A percentile compares a stretch with the other conserved stretches of the same genome.
Evolutionary conservation across 108 stramenopile genomes (phyloP).

Genomic region (Discostella pseudostelligera): DNA sequence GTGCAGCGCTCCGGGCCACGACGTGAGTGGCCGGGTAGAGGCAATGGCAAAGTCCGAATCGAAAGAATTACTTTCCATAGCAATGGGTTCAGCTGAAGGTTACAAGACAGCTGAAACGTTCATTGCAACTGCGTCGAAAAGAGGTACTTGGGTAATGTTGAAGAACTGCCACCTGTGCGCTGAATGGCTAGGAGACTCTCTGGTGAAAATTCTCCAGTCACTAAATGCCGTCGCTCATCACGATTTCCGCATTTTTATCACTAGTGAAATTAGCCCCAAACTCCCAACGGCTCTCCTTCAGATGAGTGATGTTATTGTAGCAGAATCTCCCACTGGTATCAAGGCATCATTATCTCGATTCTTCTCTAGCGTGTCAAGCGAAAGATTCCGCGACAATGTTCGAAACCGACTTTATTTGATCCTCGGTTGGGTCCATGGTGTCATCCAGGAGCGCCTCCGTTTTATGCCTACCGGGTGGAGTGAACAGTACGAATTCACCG

Average conservation of each 20-base stretch:
- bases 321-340: constrained; percentile 94
- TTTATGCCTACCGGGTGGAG: constrained; percentile 95
- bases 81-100: constrained; percentile 96
- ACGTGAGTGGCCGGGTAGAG: constrained; percentile 95
- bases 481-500: constrained; percentile 94
- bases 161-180: constrained; percentile 97
- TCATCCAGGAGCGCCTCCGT: constrained; percentile 94
- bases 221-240: constrained; percentile 61
- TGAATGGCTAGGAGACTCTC: constrained; percentile 90
- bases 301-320: constrained; percentile 79
- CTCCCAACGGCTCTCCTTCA: constrained; percentile 82
- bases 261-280: constrained; percentile 87
- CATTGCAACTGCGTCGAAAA: constrained; percentile 70
- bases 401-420: constrained; percentile 88
- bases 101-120: constrained; percentile 84
- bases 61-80: constrained; percentile 81
- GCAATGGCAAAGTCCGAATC: constrained; percentile 76
- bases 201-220: constrained; percentile 93
- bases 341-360: constrained; percentile 90
- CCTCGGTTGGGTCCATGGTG: constrained; percentile 94
- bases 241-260: constrained; percentile 92
- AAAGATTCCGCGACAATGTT: constrained; percentile 58
- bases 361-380: constrained; percentile 75
- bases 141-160: constrained; percentile 97
- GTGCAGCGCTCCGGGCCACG: constrained; percentile 94